Evolutionary conservation across 345 rosid species (phyloP).

Genomic region (Lumnitzera racemosa): DNA sequence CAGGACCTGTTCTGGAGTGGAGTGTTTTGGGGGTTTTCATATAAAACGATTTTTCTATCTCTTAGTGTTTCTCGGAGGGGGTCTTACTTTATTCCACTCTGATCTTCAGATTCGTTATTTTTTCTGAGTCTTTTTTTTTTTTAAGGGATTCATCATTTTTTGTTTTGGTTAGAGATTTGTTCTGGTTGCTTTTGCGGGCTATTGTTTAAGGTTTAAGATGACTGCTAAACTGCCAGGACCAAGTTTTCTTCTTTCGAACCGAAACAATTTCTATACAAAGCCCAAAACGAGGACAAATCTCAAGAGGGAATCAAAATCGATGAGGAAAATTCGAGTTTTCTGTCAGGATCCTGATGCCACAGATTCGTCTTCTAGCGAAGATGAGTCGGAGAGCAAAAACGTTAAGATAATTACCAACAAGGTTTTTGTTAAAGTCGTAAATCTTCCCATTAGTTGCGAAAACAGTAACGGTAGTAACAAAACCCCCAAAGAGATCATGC

Average conservation of each 20-base stretch:
- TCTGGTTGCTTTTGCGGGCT: slow-evolving; percentile 13
- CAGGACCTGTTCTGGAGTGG: slow-evolving; percentile 78
- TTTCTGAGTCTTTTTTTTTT: background rate
- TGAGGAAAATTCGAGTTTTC: slow-evolving; percentile 58
- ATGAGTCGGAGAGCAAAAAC: slow-evolving; percentile 32
- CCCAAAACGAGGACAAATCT: slow-evolving; percentile 12
- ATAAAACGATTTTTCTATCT: slow-evolving; percentile 56
- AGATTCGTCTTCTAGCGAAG: slow-evolving; percentile 77
- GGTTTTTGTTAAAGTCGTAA: slow-evolving; percentile 54
- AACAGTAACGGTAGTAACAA: slow-evolving; percentile 50
- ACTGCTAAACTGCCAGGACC: slow-evolving; percentile 34
- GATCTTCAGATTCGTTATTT: slow-evolving; percentile 11
- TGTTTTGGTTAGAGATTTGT: background rate
- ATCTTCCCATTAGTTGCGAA: slow-evolving; percentile 52
- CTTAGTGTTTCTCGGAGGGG: slow-evolving; percentile 70
- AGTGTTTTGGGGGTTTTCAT: slow-evolving; percentile 73
- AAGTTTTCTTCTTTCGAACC: slow-evolving; percentile 21
- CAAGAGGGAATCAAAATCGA: slow-evolving; percentile 17
- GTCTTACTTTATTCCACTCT: slow-evolving; percentile 35
- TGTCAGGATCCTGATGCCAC: slow-evolving; percentile 87
- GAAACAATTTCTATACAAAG: slow-evolving; percentile 16
- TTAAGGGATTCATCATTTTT: background rate
- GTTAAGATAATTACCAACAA: slow-evolving; percentile 17
- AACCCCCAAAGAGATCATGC: slow-evolving; percentile 20
- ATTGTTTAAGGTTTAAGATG: slow-evolving; percentile 18